Evolutionary conservation across 768 basidiomycete species (phyloP).

Genomic region (Fomitopsis pulvina): DNA sequence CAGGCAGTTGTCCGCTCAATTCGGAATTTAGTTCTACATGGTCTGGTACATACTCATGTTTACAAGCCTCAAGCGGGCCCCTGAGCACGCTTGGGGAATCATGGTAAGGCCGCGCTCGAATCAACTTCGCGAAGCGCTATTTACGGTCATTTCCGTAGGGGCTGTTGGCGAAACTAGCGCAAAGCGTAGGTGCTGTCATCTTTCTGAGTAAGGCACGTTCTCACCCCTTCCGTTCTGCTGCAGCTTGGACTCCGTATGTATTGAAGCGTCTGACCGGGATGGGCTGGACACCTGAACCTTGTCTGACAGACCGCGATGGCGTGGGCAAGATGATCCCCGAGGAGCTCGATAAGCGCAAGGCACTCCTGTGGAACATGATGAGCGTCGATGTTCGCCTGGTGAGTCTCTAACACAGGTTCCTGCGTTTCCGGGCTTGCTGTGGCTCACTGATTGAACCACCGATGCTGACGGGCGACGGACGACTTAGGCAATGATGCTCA

Average conservation of each 20-base stretch:
- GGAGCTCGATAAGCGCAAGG: slow-evolving; percentile 61
- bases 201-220: slow-evolving; percentile 2
- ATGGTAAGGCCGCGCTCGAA: slow-evolving; percentile 33
- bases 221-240: slow-evolving; percentile 15
- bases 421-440: background rate
- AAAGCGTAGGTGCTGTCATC: slow-evolving; percentile 44
- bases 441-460: no score
- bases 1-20: background rate
- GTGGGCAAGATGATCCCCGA: slow-evolving; percentile 63
- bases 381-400: slow-evolving; percentile 64
- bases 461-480: background rate
- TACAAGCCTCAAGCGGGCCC: slow-evolving; percentile 65
- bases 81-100: slow-evolving; percentile 70
- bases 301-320: slow-evolving; percentile 54
- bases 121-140: background rate
- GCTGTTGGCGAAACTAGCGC: slow-evolving; percentile 64
- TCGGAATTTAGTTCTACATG: slow-evolving; percentile 50
- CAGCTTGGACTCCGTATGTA: slow-evolving; percentile 61
- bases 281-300: slow-evolving; percentile 21
- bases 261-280: background rate
- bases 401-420: slow-evolving; percentile 24
- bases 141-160: slow-evolving; percentile 21
- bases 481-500: slow-evolving; percentile 56
- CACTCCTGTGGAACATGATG: slow-evolving; percentile 70
- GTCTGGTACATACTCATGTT: slow-evolving; percentile 71